Evolutionary conservation across 2,329 filamentous ascomycete genomes (phyloP), one percentile per base, ranked within the genome.

Genomic region (Fusarium sp.): DNA sequence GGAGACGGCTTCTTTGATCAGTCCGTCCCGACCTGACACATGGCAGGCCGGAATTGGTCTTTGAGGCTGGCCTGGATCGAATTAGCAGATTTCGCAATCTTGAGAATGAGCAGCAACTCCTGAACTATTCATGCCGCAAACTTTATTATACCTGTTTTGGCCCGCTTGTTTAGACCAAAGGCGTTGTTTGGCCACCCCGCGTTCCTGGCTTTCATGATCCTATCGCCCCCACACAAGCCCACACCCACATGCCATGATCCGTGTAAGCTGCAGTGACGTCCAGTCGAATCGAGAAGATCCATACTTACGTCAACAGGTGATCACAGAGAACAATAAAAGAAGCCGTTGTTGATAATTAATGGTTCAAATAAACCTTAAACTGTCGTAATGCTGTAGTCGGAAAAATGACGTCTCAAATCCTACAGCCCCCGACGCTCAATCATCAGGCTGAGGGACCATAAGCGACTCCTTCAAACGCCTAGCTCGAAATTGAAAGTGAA

Each of bases 391-490:
- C 23, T 23, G 23, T 23, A 23, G 23, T 23, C 23, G 23, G 23
- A 23, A 23, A 23, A 4, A 23, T 23, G 23, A 23, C 23, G 23
- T 23, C 23, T 23, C 23, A 23, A 23, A 23, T 5, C 23, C 23
- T 23, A 4, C 23, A 4, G 23, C 23, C 4, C 23, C 23, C 23
- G 23, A 23, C 23, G 23, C 23, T 23, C 23, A 23, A 23, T 23
- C 23, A 23, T 23, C 23, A 23, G 23, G 4, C 23, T 23, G 23
- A 23, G 23, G 23, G 23, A 23, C 23, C 23, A 23, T 23, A 40
- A 31, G n/a, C 40, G 28, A 66, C 51, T 57, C 68, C 56, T 60
- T 34, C 27, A 43, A 69, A 73, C 65, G 53, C 71, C 66, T 27
- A 58, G 67, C 62, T 67, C 47, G 40, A 60, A 60, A 50, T 44